Conservation (phyloP, 768 basidiomycete species). For the Lepiota brunneoincarnata region DNA sequence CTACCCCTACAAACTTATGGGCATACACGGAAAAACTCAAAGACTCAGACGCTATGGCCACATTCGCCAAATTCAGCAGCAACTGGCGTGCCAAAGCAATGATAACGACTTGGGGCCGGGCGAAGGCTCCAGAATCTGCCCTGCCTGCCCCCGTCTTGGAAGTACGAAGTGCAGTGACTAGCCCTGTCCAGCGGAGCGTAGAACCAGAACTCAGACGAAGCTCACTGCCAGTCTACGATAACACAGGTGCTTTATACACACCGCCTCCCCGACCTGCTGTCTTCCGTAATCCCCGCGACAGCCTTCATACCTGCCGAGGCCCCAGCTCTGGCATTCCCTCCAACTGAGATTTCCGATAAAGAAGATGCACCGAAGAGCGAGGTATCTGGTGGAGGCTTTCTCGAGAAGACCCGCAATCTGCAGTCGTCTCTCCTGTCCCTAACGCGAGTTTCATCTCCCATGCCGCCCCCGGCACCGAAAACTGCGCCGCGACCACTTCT, state of each 20-base stretch:
- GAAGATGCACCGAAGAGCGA: neutral
- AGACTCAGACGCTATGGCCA: constrained; percentile 70
- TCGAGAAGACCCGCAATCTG: constrained; percentile 22
- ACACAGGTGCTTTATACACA: constrained; percentile 28
- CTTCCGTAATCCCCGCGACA: constrained; percentile 59
- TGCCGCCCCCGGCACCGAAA: constrained; percentile 38
- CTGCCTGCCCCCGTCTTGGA: neutral
- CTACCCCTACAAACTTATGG: constrained; percentile 47
- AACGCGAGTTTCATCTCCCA: constrained; percentile 17
- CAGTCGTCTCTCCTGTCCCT: constrained; percentile 6
- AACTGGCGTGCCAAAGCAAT: constrained; percentile 73
- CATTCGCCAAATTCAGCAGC: constrained; percentile 68
- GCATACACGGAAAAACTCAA: constrained; percentile 70
- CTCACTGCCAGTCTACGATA: constrained; percentile 10
- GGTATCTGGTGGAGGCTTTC: constrained; percentile 14
- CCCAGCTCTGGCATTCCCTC: constrained; percentile 20
- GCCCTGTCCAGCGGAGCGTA: neutral
- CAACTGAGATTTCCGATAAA: constrained; percentile 15
- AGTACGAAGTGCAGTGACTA: constrained; percentile 6
- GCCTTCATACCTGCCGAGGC: constrained; percentile 34
- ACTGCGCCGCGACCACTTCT: constrained; percentile 65
- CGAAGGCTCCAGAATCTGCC: constrained; percentile 3
- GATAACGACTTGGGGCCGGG: constrained; percentile 37
- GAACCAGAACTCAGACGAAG: constrained; percentile 9
- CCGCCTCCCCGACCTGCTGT: constrained; percentile 56